Base-by-base conservation (phyloP, 2,329 filamentous ascomycete species). In the Hymenoscyphus linearis region DNA sequence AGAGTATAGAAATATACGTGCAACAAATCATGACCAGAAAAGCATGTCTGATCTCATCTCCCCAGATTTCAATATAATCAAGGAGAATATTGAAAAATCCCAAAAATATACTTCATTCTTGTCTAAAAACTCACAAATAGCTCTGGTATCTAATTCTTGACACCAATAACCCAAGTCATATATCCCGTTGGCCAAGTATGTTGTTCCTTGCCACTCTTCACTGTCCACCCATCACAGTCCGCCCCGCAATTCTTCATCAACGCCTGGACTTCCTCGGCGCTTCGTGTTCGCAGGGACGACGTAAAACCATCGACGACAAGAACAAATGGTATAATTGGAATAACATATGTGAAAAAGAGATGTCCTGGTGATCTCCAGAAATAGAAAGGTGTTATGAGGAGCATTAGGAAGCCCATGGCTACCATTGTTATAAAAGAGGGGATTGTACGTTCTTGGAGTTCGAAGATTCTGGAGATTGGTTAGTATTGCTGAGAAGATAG, bases 271-370 rank as follows among this genome's bases (percentile, higher is more conserved):
- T 92, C 89, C 14, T 81, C 79, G 0, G 85, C 79, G 3, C 83
- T 89, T 60, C 89, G 80, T 6, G 87, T 89, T 52, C 89, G 77
- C 66, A 91, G 71, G 44, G 82, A 83, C 10, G 86, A 90, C 55
- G 91, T 79, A 61, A 84, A 76, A 2, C 89, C 89, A 73, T 92
- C 89, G 68, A 88, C 87, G 0, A 85, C 79, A 18, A 90, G 75
- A 9, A 89, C 82, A 62, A 88, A 82, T 0, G 89, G 88, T 16
- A 91, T 74, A 13, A 91, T 75, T 0, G 88, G 89, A 7, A 90
- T 69, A 2, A 85, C 64, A 68, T 86, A 91, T 4, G 85, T 85
- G 69, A 87, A 89, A 67, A 90, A 76, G 9, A 90, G 75, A 35
- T 74, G 72, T 0, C 72, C 71, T 2, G 72, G 72, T 22, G 71